phyloP scores from a whole-genome alignment of 352 stramenopile species.

The Phytopythium montanum region DNA sequence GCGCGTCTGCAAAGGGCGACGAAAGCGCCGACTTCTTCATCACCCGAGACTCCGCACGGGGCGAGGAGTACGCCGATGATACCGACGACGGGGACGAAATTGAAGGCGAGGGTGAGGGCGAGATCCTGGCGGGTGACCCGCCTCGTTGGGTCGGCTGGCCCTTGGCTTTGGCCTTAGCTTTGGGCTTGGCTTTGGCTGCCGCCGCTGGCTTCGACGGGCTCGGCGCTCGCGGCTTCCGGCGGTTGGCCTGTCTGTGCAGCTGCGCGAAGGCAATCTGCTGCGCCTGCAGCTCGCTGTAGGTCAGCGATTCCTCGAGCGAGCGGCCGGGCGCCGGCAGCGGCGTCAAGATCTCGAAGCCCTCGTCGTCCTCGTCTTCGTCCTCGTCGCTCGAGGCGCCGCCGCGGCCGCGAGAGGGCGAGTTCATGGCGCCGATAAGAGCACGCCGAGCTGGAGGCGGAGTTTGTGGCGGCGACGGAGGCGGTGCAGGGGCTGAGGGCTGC shows the following conservation, averaged over 20 bases:
- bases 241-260: conserved; percentile 21
- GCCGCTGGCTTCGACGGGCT: not conserved
- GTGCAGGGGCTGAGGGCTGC: not conserved
- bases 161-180: not conserved
- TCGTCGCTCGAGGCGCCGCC: not conserved
- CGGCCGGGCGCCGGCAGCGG: conserved; percentile 14
- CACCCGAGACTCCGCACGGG: not conserved
- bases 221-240: conserved; percentile 1
- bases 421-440: conserved; percentile 1
- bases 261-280: conserved; percentile 47
- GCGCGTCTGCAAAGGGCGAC: not conserved
- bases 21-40: not conserved
- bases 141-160: not conserved
- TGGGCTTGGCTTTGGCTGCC: not conserved
- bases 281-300: conserved; percentile 59
- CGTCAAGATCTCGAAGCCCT: conserved; percentile 9
- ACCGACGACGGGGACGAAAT: not conserved
- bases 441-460: not conserved
- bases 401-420: not conserved
- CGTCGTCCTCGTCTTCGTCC: conserved; percentile 10
- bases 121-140: not conserved
- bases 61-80: not conserved
- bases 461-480: too few relatives aligned
- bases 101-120: not conserved
- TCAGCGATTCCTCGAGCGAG: conserved; percentile 36